Conservation (phyloP, 2,329 filamentous ascomycete species). For the Ophiocordyceps camponoti-leonardi region DNA sequence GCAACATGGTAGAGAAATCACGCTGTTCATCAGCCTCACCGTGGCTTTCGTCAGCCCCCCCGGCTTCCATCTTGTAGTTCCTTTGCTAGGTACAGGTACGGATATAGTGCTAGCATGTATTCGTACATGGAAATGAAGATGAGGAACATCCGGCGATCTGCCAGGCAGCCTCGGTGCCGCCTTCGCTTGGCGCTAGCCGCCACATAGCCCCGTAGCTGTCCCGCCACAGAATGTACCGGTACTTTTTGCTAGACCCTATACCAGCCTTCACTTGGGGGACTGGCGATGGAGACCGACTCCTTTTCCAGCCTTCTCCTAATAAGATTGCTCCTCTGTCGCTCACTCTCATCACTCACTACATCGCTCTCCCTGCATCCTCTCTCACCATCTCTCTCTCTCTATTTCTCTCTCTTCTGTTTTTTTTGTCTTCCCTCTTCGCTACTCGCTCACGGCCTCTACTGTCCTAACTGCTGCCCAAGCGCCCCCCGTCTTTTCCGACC, state of each 20-base stretch:
- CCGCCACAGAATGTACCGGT: background rate
- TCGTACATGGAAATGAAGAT: too few relatives aligned
- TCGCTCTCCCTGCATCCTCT: background rate
- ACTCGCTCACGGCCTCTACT: background rate
- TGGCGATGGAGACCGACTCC: slow-evolving; percentile 1
- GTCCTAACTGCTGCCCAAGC: background rate
- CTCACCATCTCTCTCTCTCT: background rate
- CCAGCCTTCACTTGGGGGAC: background rate
- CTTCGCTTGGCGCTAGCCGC: background rate
- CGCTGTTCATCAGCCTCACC: background rate
- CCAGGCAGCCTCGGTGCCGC: background rate
- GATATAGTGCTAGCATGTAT: slow-evolving; percentile 59
- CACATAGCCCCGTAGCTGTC: background rate
- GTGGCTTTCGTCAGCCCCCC: background rate
- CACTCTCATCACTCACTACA: background rate
- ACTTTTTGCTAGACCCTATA: background rate
- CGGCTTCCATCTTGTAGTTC: background rate
- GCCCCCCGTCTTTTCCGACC: background rate
- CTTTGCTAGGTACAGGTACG: too few relatives aligned
- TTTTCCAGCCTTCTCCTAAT: slow-evolving; percentile 1
- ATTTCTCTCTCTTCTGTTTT: too few relatives aligned
- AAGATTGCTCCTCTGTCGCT: background rate
- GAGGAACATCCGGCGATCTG: too few relatives aligned
- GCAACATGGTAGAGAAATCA: background rate
- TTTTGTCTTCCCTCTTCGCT: background rate